A percentile compares a stretch with the other conserved stretches of the same genome.
Evolutionary conservation across 306 rosid genomes (phyloP).

Genomic region (Cyamopsis tetragonoloba): DNA sequence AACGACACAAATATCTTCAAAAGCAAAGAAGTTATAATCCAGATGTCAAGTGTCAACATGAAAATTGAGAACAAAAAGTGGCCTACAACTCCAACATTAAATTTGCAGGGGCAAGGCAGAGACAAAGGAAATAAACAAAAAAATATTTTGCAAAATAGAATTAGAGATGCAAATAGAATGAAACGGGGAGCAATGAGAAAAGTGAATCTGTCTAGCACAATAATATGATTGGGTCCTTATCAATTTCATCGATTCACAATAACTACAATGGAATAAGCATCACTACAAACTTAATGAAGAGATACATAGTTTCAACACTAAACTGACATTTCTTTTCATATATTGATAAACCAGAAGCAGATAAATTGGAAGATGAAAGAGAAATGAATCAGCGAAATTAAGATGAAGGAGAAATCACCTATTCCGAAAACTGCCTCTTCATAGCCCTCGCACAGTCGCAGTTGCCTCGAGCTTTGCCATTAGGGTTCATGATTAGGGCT

Average conservation of each 20-base stretch:
- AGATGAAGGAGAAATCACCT: no score
- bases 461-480: no score
- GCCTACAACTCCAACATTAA: neutral
- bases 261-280: no score
- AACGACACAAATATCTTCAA: neutral
- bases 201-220: neutral
- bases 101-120: neutral
- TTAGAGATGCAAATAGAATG: neutral
- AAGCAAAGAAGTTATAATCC: neutral
- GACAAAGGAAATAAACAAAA: neutral
- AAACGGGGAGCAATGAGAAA: neutral
- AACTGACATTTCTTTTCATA: no score
- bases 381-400: no score
- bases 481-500: no score
- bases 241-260: neutral
- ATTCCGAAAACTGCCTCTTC: no score
- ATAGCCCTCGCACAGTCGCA: no score
- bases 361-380: no score
- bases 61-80: neutral
- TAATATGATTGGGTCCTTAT: neutral
- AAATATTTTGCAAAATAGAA: neutral
- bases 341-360: no score
- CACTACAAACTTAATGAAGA: no score
- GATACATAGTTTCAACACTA: no score
- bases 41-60: neutral